Percentiles rank a stretch among this genome's conserved stretches.
These are phyloP conservation scores for Benincasa hispida DNA, from an alignment of 306 rosid genomes.

Conservation along the genomic window DNA sequence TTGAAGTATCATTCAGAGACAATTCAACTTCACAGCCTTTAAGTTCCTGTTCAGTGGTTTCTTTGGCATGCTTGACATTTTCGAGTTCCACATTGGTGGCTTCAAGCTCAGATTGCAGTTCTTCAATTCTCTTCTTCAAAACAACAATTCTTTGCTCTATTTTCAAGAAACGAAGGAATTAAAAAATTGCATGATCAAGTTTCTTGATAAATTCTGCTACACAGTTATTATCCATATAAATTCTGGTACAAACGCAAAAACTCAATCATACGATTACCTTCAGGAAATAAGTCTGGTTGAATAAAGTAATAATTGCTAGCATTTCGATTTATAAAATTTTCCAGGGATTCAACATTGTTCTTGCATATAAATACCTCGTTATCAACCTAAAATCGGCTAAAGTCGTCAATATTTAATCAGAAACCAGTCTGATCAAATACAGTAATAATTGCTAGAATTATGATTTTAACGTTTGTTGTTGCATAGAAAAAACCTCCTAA, in stretches of 20 bases:
- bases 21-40: slow-evolving; percentile 73
- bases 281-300: no score
- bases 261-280: no score
- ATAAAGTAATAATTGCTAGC: background rate
- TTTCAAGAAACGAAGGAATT: background rate
- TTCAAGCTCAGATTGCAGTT: slow-evolving; percentile 38
- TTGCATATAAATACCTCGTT: slow-evolving; percentile 34
- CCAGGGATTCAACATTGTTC: background rate
- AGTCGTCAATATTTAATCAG: background rate
- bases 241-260: no score
- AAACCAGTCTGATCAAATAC: background rate
- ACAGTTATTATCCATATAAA: no score
- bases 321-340: background rate
- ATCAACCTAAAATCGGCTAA: background rate
- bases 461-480: background rate
- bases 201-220: background rate
- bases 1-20: slow-evolving; percentile 37
- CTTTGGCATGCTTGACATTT: slow-evolving; percentile 52
- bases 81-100: slow-evolving; percentile 39
- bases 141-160: slow-evolving; percentile 56
- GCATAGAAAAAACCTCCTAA: background rate
- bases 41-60: slow-evolving; percentile 58
- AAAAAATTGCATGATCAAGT: background rate
- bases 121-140: slow-evolving; percentile 52
- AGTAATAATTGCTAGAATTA: background rate